These are phyloP conservation scores for Tilletia walkeri DNA, from an alignment of 1,284 basidiomycete genomes.

Conservation along the genomic window DNA sequence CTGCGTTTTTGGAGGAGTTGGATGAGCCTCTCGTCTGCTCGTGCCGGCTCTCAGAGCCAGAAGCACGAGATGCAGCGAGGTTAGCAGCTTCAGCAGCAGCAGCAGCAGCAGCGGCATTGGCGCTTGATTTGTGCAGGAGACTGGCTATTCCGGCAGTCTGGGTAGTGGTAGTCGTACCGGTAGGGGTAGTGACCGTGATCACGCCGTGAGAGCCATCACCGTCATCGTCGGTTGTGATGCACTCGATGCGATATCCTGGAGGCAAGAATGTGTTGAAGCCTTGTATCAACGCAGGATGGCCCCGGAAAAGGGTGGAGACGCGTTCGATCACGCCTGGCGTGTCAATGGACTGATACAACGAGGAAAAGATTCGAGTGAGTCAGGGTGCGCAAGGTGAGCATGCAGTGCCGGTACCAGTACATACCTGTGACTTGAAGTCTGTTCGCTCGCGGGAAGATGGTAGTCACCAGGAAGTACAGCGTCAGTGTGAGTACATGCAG, in stretches of 20 bases:
- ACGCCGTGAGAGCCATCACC: conserved; percentile 61
- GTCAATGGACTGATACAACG: conserved; percentile 66
- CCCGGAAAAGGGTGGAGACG: conserved; percentile 90
- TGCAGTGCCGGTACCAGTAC: background rate
- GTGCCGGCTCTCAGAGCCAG: background rate
- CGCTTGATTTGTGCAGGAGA: conserved; percentile 13
- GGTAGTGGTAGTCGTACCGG: conserved; percentile 68
- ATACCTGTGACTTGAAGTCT: conserved; percentile 17
- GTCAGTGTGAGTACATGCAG: conserved; percentile 70
- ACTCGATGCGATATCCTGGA: conserved; percentile 92
- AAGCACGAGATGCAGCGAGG: conserved; percentile 41
- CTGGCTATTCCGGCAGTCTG: conserved; percentile 58
- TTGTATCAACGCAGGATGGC: conserved; percentile 88
- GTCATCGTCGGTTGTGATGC: conserved; percentile 64
- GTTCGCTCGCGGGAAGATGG: background rate
- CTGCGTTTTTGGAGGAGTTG: background rate
- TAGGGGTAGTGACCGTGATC: conserved; percentile 92
- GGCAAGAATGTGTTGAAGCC: conserved; percentile 99
- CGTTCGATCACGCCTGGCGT: conserved; percentile 97
- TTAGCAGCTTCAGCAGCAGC: conserved; percentile 48
- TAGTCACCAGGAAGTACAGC: conserved; percentile 15
- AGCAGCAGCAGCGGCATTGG: conserved; percentile 25
- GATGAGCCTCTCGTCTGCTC: background rate
- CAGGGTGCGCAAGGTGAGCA: conserved; percentile 20
- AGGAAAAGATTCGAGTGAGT: conserved; percentile 16